A percentile compares a stretch with the other conserved stretches of the same genome.
Evolutionary conservation across 2,329 filamentous ascomycete genomes (phyloP).

Genomic region (Scedosporium aurantiacum): DNA sequence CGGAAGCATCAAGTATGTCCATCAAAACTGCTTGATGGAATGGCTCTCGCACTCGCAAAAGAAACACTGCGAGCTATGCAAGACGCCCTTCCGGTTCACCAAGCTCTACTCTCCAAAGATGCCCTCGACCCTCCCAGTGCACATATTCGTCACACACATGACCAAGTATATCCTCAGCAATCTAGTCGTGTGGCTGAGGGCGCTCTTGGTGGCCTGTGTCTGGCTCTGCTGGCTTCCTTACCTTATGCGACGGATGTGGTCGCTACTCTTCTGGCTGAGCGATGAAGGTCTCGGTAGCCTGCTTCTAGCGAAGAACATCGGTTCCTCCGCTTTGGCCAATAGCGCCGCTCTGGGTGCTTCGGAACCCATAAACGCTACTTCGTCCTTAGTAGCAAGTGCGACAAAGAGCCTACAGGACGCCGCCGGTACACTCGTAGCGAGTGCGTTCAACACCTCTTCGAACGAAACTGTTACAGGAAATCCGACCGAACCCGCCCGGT

Average conservation of each 20-base stretch:
- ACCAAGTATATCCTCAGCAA: slow-evolving; percentile 61
- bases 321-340: slow-evolving; percentile 16
- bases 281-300: slow-evolving; percentile 53
- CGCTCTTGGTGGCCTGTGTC: slow-evolving; percentile 66
- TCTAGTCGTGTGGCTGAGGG: slow-evolving; percentile 67
- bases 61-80: slow-evolving; percentile 98
- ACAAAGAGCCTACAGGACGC: slow-evolving; percentile 6
- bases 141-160: slow-evolving; percentile 72
- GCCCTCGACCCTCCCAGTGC: slow-evolving; percentile 70
- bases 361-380: slow-evolving; percentile 18
- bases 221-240: slow-evolving; percentile 87
- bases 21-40: slow-evolving; percentile 96
- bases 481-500: background rate
- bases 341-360: slow-evolving; percentile 14
- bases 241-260: slow-evolving; percentile 84
- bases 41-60: slow-evolving; percentile 98
- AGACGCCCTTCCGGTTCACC: slow-evolving; percentile 95
- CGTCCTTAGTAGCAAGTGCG: slow-evolving; percentile 12
- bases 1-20: slow-evolving; percentile 96
- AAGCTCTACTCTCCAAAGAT: slow-evolving; percentile 94
- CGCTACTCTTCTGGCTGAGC: slow-evolving; percentile 87
- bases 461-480: background rate
- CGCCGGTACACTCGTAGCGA: slow-evolving; percentile 1
- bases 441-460: background rate
- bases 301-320: background rate